Conservation (phyloP, 2,329 filamentous ascomycete species). For the Alternaria incomplexa region DNA sequence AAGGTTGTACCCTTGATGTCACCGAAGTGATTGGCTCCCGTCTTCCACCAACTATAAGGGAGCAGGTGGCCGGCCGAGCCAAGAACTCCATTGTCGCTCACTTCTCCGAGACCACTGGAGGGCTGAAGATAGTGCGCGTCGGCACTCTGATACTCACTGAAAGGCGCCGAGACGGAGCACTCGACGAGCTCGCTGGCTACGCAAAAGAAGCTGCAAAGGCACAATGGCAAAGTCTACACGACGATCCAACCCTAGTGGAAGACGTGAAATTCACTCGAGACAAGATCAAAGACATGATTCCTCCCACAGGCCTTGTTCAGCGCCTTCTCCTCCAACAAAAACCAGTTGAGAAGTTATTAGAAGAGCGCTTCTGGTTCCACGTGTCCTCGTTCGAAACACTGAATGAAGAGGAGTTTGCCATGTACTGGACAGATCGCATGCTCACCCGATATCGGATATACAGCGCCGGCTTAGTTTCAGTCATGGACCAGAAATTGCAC, state of each 20-base stretch:
- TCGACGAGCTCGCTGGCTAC: constrained; percentile 18
- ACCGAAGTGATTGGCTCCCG: constrained; percentile 10
- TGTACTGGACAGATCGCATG: constrained; percentile 44
- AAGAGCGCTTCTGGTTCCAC: constrained; percentile 32
- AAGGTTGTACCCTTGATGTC: constrained; percentile 27
- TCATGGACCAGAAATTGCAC: constrained; percentile 40
- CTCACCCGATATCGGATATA: constrained; percentile 34
- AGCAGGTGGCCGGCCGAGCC: constrained; percentile 12
- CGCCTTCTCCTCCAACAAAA: constrained; percentile 26
- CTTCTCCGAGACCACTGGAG: not conserved
- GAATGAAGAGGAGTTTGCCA: constrained; percentile 37
- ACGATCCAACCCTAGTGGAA: constrained; percentile 14
- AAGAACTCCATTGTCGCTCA: constrained; percentile 17
- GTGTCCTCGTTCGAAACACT: constrained; percentile 34
- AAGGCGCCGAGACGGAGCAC: constrained; percentile 9
- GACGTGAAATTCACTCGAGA: constrained; percentile 31
- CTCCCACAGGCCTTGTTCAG: constrained; percentile 11
- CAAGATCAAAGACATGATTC: constrained; percentile 18
- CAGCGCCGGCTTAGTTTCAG: constrained; percentile 23
- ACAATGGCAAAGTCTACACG: constrained; percentile 33
- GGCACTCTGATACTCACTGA: constrained; percentile 29
- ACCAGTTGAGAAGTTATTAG: constrained; percentile 22
- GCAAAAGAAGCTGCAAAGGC: constrained; percentile 26
- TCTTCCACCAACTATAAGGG: constrained; percentile 17
- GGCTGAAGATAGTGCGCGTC: constrained; percentile 10